Evolutionary conservation across 192 early-diverging fungal species (phyloP), one percentile per base, ranked within the genome.

Genomic region (Paraglomus occultum): DNA sequence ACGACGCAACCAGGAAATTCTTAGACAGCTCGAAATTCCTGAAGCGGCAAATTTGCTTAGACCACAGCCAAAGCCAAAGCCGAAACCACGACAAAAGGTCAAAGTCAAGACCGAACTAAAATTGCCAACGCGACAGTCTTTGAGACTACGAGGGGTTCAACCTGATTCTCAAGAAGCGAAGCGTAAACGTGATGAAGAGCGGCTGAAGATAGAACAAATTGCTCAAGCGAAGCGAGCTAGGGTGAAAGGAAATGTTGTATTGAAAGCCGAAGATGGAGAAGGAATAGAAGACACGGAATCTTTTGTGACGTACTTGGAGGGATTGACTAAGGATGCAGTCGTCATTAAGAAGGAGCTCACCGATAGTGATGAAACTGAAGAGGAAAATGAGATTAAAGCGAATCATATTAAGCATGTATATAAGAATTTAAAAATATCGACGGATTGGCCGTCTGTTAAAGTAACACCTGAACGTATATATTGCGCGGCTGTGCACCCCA

Each of bases 401-500:
- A n/a, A 23, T 3, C 74, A 72, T 12, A 74, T 74, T 31, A 55
- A 17, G 23, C 69, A 79, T 14, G 73, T 72, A 38, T 73, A 76
- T 17, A 72, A 38, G 15, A 53, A 6, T 31, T 45, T 71, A 9
- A 54, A 11, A 46, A 46, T 42, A 45, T 38, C 2, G 23, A 11
- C 12, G 31, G 43, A 64, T 17, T 85, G 84, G 83, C 69, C 76
- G 9, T 82, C 82, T 6, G 74, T 83, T 44, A 85, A 83, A 61
- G 79, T 85, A 15, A 77, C 79, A 5, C 77, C 78, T 17, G 78
- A 79, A 7, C 64, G 83, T 15, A 72, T 83, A 48, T 80, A 77
- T 54, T 74, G 67, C 57, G 69, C 82, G 69, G 83, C 83, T 8
- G 69, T 86, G 12, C 86, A 90, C 51, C 86, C 85, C 52, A 82